phyloP scores from a whole-genome alignment of 2,329 filamentous ascomycete genomes.

The Acrocalymma vagum region DNA sequence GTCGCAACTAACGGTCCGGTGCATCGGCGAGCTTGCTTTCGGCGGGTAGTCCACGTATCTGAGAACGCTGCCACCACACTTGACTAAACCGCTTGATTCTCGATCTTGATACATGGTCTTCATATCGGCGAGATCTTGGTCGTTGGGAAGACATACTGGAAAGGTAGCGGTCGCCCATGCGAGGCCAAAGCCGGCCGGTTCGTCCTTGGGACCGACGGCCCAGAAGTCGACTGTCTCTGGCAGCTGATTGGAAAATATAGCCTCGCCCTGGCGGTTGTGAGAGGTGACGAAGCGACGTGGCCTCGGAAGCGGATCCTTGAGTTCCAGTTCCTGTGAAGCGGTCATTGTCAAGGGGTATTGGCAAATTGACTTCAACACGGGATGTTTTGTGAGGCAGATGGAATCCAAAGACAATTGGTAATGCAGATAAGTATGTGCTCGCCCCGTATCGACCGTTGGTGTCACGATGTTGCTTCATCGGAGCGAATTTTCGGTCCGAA shows the following conservation, averaged over 20 bases:
- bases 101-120: slow-evolving; percentile 43
- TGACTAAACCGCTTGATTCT: slow-evolving; percentile 53
- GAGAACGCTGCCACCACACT: slow-evolving; percentile 52
- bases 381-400: no score
- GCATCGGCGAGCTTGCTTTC: slow-evolving; percentile 26
- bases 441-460: no score
- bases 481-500: no score
- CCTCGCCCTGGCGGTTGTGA: slow-evolving; percentile 25
- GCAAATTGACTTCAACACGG: no score
- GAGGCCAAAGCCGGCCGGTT: slow-evolving; percentile 46
- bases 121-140: slow-evolving; percentile 55
- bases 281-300: slow-evolving; percentile 30
- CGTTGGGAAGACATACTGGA: slow-evolving; percentile 51
- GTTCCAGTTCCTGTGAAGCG: no score
- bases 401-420: no score
- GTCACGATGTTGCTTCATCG: no score
- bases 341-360: no score
- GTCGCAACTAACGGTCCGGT: slow-evolving; percentile 35
- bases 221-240: slow-evolving; percentile 12
- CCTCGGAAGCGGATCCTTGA: no score
- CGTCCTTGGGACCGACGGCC: background rate
- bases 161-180: slow-evolving; percentile 55
- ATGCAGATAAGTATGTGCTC: no score
- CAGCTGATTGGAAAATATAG: slow-evolving; percentile 27
- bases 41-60: slow-evolving; percentile 37